Conservation (phyloP, 2,329 filamentous ascomycete genomes). For the Epichloe baconii region DNA sequence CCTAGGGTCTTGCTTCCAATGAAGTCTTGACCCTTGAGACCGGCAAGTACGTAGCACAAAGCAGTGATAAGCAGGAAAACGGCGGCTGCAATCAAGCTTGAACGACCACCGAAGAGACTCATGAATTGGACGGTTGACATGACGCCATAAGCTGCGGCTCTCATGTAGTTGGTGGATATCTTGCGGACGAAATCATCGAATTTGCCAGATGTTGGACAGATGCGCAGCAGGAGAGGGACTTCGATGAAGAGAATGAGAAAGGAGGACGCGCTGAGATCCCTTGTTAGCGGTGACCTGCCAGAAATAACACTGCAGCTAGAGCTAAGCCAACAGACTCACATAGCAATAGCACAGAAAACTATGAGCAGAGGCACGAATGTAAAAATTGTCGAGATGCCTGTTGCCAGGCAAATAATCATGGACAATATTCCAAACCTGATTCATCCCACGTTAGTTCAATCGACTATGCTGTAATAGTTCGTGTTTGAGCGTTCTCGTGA, state of each 20-base stretch:
- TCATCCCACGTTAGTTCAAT: background rate
- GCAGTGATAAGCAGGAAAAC: constrained; percentile 67
- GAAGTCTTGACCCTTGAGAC: constrained; percentile 71
- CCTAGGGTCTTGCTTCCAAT: constrained; percentile 92
- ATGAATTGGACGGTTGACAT: constrained; percentile 81
- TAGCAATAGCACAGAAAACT: constrained; percentile 37
- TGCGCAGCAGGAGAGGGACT: constrained; percentile 86
- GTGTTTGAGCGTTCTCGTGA: background rate
- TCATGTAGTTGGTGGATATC: constrained; percentile 95
- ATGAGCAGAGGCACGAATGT: constrained; percentile 34
- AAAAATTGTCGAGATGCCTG: constrained; percentile 57
- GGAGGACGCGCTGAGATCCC: constrained; percentile 44
- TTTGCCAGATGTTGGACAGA: constrained; percentile 83
- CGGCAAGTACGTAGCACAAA: constrained; percentile 69
- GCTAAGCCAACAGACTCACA: constrained; percentile 29
- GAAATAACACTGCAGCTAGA: background rate
- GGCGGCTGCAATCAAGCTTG: constrained; percentile 74
- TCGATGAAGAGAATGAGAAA: constrained; percentile 76
- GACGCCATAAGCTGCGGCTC: constrained; percentile 69
- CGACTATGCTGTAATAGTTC: background rate
- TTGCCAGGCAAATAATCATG: constrained; percentile 58
- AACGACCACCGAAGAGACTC: constrained; percentile 51
- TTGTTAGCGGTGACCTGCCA: background rate
- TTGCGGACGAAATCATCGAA: constrained; percentile 86
- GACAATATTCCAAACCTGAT: constrained; percentile 54